phyloP scores from a whole-genome alignment of 2,329 filamentous ascomycete genomes.

The Cercospora sojina region DNA sequence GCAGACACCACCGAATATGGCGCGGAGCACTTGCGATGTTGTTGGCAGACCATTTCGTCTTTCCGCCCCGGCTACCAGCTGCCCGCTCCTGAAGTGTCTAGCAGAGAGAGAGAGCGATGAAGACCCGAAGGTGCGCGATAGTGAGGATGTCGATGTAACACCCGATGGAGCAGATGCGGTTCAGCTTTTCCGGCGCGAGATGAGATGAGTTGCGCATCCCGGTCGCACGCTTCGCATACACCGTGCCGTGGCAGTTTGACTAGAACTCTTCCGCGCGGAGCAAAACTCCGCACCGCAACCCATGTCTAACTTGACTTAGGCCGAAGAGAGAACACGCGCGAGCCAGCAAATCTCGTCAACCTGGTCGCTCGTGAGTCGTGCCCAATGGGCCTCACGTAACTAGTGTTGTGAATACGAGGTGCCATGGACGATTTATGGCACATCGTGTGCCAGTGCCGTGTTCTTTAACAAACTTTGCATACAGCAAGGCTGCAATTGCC shows the following conservation, averaged over 20 bases:
- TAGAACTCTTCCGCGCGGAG: neutral
- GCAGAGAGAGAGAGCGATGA: neutral
- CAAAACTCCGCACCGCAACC: neutral
- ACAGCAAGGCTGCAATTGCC: no score
- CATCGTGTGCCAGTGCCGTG: no score
- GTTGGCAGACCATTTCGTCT: neutral
- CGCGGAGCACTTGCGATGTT: neutral
- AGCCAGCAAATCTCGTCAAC: neutral
- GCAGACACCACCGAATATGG: neutral
- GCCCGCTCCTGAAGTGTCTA: neutral
- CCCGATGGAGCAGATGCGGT: neutral
- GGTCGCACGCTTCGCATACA: neutral
- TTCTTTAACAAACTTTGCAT: no score
- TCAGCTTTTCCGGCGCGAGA: neutral
- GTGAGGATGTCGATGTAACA: neutral
- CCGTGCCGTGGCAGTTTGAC: neutral
- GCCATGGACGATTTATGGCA: no score
- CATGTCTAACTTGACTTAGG: slow-evolving; percentile 4
- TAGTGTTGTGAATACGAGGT: no score
- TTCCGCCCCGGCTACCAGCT: neutral
- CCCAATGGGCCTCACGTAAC: neutral
- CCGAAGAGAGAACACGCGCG: neutral
- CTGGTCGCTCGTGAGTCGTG: neutral
- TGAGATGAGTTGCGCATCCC: neutral
- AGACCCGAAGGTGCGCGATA: neutral